phyloP scores from a whole-genome alignment of 345 rosid species.

The Fremontodendron californicum region DNA sequence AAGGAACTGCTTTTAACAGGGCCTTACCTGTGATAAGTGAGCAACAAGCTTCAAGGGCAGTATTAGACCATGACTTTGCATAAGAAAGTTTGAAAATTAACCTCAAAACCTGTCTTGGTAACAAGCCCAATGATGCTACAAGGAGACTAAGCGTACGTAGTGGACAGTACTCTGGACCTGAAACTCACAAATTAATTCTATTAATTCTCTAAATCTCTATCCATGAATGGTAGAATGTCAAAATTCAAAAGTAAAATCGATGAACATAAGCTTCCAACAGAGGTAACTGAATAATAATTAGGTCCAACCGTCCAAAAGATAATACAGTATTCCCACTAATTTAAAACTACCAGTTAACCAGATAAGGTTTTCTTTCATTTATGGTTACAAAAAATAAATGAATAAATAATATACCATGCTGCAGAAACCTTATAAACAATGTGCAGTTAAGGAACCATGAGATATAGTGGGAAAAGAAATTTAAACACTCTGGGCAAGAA shows the following conservation, averaged over 20 bases:
- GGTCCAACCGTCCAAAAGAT: not conserved
- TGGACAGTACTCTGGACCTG: conserved; percentile 62
- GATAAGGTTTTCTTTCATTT: not conserved
- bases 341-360: not conserved
- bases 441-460: not conserved
- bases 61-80: conserved; percentile 67
- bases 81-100: conserved; percentile 39
- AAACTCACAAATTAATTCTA: conserved; percentile 25
- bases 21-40: conserved; percentile 63
- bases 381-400: not conserved
- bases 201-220: not conserved
- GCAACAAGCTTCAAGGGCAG: conserved; percentile 63
- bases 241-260: not conserved
- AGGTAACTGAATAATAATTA: conserved; percentile 5
- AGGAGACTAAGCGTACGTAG: conserved; percentile 42
- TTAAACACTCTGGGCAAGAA: not conserved
- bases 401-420: not conserved
- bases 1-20: conserved; percentile 3
- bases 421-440: not conserved
- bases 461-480: not conserved
- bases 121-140: conserved; percentile 48
- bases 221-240: not conserved
- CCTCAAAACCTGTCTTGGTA: conserved; percentile 47
- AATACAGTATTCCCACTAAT: not conserved
- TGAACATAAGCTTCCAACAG: not conserved